Base-by-base conservation (phyloP, 495 filamentous ascomycete species). In the Neurospora africana region DNA sequence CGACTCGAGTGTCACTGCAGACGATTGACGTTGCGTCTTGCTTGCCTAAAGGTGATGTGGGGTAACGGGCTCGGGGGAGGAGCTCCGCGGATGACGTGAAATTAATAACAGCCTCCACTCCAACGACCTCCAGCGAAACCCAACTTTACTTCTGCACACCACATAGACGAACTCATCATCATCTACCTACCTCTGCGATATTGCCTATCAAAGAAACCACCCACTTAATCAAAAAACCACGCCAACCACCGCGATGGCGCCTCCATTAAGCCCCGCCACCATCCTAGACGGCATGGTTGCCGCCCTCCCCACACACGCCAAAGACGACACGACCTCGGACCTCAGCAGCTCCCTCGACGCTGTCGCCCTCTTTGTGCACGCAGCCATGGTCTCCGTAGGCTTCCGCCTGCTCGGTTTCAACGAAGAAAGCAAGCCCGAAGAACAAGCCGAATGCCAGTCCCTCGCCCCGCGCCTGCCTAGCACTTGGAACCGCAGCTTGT, bases 351-450 rank as follows among this genome's bases (percentile, higher is more conserved):
- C 92, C 3, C 91, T 91, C 80, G 96, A 98, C 82, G 93, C 92
- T 53, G 82, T 97, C 72, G 93, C 93, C 11, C 87, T 98, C 44
- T 90, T 95, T 75, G 84, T 88, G 47, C 95, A 99, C 79, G 93
- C 92, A 36, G 92, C 89, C 77, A 92, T 98, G 90, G 75, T 86
- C 36, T 89, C 90, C 6, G 87, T 95, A 11, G 92, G 89, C 65
- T 98, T 98, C 80, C 86, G 92, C 65, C 84, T 98, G 9, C 79
- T 94, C 27, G 94, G 94, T 1, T 90, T 97, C 23, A 86, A 90
- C 21, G 93, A 98, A 79, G 92, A 95, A 30, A 44, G 41, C 41
- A 69, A 43, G 87, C 3, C 75, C 68, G 21, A 43, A 79, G 84
- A 84, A 78, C 72, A 44, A 44, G 41, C 81, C 43, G 53, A 83